phyloP scores from a whole-genome alignment of 768 basidiomycete genomes.

The Rhizopogon roseolus region DNA sequence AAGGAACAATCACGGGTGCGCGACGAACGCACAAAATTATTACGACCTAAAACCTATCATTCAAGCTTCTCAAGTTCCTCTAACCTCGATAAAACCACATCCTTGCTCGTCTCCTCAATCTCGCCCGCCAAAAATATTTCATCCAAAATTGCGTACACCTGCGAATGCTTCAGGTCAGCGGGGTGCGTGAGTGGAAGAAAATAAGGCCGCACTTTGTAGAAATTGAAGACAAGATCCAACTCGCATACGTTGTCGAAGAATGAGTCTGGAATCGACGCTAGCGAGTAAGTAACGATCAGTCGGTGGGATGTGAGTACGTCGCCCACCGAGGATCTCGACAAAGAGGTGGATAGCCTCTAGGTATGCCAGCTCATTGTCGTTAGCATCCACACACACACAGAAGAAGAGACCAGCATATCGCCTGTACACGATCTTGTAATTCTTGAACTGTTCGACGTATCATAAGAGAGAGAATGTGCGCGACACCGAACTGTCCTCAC shows the following conservation, averaged over 20 bases:
- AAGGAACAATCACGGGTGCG: not conserved
- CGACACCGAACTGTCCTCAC: slow-evolving; percentile 32
- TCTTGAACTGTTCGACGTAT: slow-evolving; percentile 68
- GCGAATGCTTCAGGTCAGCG: not conserved
- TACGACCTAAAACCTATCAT: slow-evolving; percentile 28
- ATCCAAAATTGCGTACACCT: slow-evolving; percentile 98
- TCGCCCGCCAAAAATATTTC: slow-evolving; percentile 98
- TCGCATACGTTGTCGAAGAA: slow-evolving; percentile 99
- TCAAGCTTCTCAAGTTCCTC: slow-evolving; percentile 94
- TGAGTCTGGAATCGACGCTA: slow-evolving; percentile 54
- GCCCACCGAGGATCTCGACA: slow-evolving; percentile 91
- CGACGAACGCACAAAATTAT: not conserved
- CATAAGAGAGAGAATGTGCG: not conserved
- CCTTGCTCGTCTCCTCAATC: slow-evolving; percentile 97
- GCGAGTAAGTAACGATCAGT: not conserved
- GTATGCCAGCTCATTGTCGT: slow-evolving; percentile 97
- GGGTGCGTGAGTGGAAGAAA: slow-evolving; percentile 1
- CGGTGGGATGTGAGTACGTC: not conserved
- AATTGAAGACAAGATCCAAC: slow-evolving; percentile 97
- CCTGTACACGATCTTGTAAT: slow-evolving; percentile 96
- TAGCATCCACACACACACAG: slow-evolving; percentile 94
- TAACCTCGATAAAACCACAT: slow-evolving; percentile 85
- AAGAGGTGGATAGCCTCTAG: slow-evolving; percentile 98
- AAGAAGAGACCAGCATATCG: slow-evolving; percentile 98
- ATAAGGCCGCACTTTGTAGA: slow-evolving; percentile 76